Evolutionary conservation across 1,284 basidiomycete genomes (phyloP), one percentile per base, ranked within the genome.

Genomic region (Nidula niveotomentosa): DNA sequence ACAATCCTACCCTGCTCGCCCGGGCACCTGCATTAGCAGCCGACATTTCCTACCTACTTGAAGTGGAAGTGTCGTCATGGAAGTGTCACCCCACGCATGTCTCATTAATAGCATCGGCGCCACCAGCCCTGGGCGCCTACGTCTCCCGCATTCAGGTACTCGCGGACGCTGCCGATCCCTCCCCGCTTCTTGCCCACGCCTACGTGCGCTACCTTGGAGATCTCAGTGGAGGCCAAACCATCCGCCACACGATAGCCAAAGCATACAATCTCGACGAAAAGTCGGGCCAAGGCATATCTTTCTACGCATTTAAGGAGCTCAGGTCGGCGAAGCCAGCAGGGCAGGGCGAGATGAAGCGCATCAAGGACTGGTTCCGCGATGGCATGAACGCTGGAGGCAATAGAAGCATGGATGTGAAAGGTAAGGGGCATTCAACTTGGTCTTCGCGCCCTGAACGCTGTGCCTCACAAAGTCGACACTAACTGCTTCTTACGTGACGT

Each of bases 171-270:
- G 55, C 67, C 3, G 80, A 86, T 53, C 82, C 85, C 0, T 71
- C 79, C 1, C 69, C 75, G 4, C 79, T 94, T 18, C 79, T 94
- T 12, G 86, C 91, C 0, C 91, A 94, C 68, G 80, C 90, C 0
- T 93, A 93, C 65, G 89, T 92, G 13, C 82, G 91, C 37, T 94
- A 94, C 71, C 80, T 94, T n/a, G 92, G 91, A 54, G 92, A 94
- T 69, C 77, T 94, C 36, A 88, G 85, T 48, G 92, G 92, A 13
- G 92, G 93, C 0, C 92, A 94, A 73, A 77, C 83, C 58, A 88
- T 94, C 62, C 77, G 84, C 34, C 77, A 82, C 41, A 77, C 76
- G 43, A 72, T 92, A 18, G 77, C 78, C 15, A 88, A 88, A 69
- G 82, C 86, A 9, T 93, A 92, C 65, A 78, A 71, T 7, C 76